These are phyloP conservation scores for Boletus fagicola DNA, from an alignment of 768 basidiomycete genomes.

Conservation along the genomic window DNA sequence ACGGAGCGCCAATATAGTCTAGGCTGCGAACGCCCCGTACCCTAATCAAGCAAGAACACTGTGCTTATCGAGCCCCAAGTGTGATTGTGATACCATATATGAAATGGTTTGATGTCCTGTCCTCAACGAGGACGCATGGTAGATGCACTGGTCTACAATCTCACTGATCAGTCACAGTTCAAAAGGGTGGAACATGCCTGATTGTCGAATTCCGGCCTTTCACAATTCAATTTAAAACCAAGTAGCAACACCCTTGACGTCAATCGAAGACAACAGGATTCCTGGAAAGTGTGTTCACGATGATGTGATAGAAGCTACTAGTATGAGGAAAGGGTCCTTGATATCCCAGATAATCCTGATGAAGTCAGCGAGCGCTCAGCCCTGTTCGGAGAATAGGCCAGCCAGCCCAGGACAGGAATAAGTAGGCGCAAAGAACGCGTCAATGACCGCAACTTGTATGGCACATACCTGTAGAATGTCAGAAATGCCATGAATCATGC, in stretches of 20 bases:
- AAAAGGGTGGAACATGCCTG: background rate
- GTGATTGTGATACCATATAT: background rate
- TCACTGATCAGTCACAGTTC: background rate
- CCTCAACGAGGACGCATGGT: background rate
- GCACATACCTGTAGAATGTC: background rate
- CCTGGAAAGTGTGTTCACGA: background rate
- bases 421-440: background rate
- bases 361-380: background rate
- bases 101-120: background rate
- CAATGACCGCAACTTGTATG: background rate
- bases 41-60: background rate
- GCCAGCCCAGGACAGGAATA: background rate
- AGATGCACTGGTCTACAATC: background rate
- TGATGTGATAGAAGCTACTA: background rate
- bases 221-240: background rate
- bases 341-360: background rate
- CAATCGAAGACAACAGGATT: background rate
- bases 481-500: background rate
- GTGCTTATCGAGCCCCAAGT: background rate
- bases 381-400: background rate
- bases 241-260: background rate
- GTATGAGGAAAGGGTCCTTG: background rate
- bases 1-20: background rate
- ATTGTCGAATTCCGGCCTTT: background rate
- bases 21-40: background rate